Evolutionary conservation across 169 alveolate species (phyloP).

Genomic region (Theileria parva): DNA sequence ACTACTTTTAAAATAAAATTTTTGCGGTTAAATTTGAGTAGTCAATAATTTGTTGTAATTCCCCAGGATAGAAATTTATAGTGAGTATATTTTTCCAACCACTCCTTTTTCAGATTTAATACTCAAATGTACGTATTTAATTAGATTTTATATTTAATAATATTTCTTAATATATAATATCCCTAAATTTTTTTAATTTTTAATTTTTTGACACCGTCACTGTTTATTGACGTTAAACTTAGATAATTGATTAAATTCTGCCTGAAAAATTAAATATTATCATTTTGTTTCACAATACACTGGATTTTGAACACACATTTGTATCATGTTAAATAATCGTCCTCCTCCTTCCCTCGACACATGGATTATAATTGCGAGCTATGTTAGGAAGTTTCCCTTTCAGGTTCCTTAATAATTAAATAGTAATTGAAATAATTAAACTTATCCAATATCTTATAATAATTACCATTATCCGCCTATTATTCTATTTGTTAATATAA

Average conservation of each 20-base stretch:
- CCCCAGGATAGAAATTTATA: not conserved
- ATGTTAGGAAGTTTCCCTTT: constrained; percentile 50
- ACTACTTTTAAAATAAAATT: too few relatives aligned
- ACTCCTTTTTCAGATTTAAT: not conserved
- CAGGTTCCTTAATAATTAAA: constrained; percentile 35
- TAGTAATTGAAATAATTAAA: not conserved
- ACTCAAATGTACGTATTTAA: not conserved
- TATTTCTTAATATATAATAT: not conserved
- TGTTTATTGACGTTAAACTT: not conserved
- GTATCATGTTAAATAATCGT: constrained; percentile 26
- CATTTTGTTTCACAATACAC: not conserved
- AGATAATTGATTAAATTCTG: not conserved
- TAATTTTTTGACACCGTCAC: not conserved
- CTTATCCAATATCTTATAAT: not conserved
- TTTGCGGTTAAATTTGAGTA: not conserved
- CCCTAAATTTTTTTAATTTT: not conserved
- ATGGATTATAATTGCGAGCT: constrained; percentile 56
- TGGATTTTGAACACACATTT: not conserved
- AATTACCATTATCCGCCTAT: not conserved
- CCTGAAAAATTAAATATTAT: not conserved
- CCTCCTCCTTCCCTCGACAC: constrained; percentile 60
- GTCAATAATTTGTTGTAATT: not conserved
- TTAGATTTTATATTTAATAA: not conserved
- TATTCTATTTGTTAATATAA: not conserved
- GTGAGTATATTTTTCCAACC: not conserved